These are phyloP conservation scores for Kitagawia praeruptora DNA, from an alignment of 129 eudicot species.

Conservation along the genomic window DNA sequence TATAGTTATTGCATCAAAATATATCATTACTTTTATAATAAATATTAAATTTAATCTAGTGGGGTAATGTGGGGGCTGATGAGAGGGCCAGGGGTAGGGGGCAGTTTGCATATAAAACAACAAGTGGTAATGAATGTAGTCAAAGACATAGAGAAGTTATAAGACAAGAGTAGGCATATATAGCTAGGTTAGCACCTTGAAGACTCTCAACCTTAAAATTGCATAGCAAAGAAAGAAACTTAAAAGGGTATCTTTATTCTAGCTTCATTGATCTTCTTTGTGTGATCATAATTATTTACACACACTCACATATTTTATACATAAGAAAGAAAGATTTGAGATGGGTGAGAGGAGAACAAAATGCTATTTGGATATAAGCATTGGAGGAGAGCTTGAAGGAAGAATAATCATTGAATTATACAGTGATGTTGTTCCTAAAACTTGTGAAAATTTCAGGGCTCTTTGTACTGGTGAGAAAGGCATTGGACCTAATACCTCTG, in stretches of 20 bases:
- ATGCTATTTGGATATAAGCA: slow-evolving; percentile 74
- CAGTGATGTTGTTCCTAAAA: slow-evolving; percentile 75
- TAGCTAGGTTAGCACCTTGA: neutral
- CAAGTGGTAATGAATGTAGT: slow-evolving; percentile 1
- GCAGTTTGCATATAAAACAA: neutral
- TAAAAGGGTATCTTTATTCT: neutral
- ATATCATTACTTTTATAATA: too few species aligned
- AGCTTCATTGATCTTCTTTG: neutral
- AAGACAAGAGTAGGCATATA: slow-evolving; percentile 4
- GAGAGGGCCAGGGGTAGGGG: neutral
- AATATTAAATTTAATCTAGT: neutral
- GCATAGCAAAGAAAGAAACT: neutral
- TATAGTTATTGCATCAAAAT: too few species aligned
- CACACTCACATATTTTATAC: neutral
- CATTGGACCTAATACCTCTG: slow-evolving; percentile 53
- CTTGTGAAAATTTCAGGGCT: slow-evolving; percentile 75
- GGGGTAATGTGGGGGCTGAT: neutral
- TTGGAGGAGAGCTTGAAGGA: slow-evolving; percentile 87
- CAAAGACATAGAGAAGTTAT: neutral
- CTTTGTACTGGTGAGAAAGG: slow-evolving; percentile 93
- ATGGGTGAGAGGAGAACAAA: slow-evolving; percentile 40
- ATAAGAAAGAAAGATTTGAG: slow-evolving; percentile 9
- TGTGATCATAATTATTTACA: neutral
- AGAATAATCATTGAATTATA: slow-evolving; percentile 66
- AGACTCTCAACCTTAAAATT: neutral